phyloP scores from a whole-genome alignment of 768 basidiomycete genomes.

The Tricholoma flavovirens region DNA sequence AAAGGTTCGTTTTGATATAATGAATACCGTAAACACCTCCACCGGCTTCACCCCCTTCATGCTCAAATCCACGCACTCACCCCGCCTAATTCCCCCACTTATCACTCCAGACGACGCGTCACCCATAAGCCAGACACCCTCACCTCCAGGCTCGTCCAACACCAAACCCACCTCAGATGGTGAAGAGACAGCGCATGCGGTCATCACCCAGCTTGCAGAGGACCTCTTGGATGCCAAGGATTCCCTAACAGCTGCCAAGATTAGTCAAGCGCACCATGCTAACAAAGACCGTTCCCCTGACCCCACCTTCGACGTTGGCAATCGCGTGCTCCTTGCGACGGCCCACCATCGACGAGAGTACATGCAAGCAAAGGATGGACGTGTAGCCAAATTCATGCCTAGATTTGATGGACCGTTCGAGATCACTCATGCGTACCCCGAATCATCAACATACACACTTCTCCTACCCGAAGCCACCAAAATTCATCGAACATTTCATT shows the following conservation, averaged over 20 bases:
- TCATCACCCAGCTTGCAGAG: too few relatives aligned
- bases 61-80: conserved; percentile 8
- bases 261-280: too few relatives aligned
- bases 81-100: conserved; percentile 14
- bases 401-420: not conserved
- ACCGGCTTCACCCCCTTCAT: not conserved
- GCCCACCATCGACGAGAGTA: too few relatives aligned
- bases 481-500: not conserved
- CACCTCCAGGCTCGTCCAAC: too few relatives aligned
- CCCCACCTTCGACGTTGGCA: not conserved
- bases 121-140: not conserved
- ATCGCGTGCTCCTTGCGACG: too few relatives aligned
- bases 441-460: not conserved
- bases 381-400: not conserved
- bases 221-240: too few relatives aligned
- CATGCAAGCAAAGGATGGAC: too few relatives aligned
- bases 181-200: too few relatives aligned
- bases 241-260: too few relatives aligned
- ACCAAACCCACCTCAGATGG: too few relatives aligned
- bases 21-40: conserved; percentile 12
- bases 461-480: not conserved
- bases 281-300: not conserved
- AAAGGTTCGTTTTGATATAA: conserved; percentile 25
- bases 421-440: not conserved
- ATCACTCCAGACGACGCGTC: not conserved